Base-by-base conservation (phyloP, 441 rosid species). In the Populus hybrid region DNA sequence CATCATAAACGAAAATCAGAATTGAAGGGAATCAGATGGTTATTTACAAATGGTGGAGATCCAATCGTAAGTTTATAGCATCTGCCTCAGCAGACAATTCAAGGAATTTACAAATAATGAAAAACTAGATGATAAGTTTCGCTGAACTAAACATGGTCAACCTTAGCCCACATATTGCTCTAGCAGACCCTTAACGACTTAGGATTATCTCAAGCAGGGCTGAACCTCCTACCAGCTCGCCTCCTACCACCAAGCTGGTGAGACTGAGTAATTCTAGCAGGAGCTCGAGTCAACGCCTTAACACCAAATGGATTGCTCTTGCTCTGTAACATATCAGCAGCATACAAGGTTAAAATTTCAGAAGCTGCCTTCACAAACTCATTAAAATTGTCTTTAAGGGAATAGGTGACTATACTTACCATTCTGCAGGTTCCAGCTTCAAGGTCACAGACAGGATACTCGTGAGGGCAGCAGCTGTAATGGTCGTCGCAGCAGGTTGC, bases 401-500 rank as follows among this genome's bases (percentile, higher is more conserved):
- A 35, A 9, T 4, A 0, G 10, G 14, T 18, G 12, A 1, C 14
- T 11, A 2, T 7, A 32, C 76, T 82, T 79, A 95, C 99, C 87
- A 85, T 76, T 75, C 84, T 72, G 85, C 99, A 95, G 36, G 91
- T 88, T 78, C 94, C 96, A 0, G 83, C 82, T 0, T 78, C 21
- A 69, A 89, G 24, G 71, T 93, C 89, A 78, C 99, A 95, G 81
- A 95, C 69, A 0, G 99, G 99, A 78, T 86, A 93, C 30, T 93
- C 96, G 5, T 87, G 90, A 1, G 99, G 99, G 85, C 99, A 95
- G 83, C 99, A 95, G 74, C 97, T 93, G 38, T 86, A 78, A 61
- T 88, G 82, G 73, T 95, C 98, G 1, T 91, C 98, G 9, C 99
- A 95, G 86, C 99, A 95, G 75, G 96, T 90, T 61, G 98, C 99